These are phyloP conservation scores for Claviceps quebecensis DNA, from an alignment of 2,329 filamentous ascomycete species.

Conservation along the genomic window DNA sequence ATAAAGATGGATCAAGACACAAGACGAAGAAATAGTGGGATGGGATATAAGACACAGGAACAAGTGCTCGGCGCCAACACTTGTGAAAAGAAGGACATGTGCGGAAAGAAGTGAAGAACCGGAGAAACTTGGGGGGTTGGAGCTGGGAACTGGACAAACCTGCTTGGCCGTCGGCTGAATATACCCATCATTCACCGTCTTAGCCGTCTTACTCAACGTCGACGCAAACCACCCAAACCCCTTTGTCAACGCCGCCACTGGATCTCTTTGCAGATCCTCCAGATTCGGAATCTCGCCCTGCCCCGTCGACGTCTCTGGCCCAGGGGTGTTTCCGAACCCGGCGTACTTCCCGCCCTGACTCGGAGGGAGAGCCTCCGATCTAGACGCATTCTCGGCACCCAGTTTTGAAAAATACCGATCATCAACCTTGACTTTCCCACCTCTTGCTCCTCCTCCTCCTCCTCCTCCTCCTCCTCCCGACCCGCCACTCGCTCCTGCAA, in stretches of 20 bases:
- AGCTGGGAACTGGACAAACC: conserved; percentile 10
- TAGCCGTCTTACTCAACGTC: conserved; percentile 79
- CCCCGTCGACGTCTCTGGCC: conserved; percentile 31
- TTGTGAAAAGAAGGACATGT: not conserved
- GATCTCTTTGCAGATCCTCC: conserved; percentile 86
- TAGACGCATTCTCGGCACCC: conserved; percentile 66
- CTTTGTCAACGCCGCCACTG: conserved; percentile 75
- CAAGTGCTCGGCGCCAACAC: too few species aligned
- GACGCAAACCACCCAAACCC: conserved; percentile 89
- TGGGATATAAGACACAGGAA: too few species aligned
- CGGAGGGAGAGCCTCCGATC: conserved; percentile 63
- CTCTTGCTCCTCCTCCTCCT: too few species aligned
- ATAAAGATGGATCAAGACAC: not conserved
- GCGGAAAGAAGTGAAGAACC: not conserved
- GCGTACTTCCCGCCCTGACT: conserved; percentile 85
- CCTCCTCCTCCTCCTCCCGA: conserved; percentile 12
- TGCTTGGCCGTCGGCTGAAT: conserved; percentile 70
- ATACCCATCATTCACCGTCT: conserved; percentile 79
- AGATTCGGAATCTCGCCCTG: conserved; percentile 46
- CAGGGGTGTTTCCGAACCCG: conserved; percentile 74
- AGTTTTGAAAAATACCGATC: conserved; percentile 84
- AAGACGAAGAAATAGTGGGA: too few species aligned
- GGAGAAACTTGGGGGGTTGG: not conserved
- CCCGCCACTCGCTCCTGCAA: conserved; percentile 1
- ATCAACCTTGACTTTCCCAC: conserved; percentile 47